Conservation (phyloP, 2,329 filamentous ascomycete species). For the Diaporthe citriasiana region DNA sequence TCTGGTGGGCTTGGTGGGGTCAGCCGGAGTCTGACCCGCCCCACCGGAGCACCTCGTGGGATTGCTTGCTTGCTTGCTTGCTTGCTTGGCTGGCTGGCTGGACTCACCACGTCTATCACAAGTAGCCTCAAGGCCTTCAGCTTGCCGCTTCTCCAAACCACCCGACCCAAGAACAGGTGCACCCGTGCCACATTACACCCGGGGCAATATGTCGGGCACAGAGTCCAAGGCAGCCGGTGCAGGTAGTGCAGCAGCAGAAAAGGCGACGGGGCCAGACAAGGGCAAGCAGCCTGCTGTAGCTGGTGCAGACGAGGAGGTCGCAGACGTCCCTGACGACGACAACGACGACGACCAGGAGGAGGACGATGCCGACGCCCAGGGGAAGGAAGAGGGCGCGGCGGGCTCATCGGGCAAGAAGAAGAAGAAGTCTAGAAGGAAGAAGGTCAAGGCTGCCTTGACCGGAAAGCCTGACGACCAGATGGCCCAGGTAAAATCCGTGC, state of each 20-base stretch:
- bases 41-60: slow-evolving; percentile 4
- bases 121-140: background rate
- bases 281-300: slow-evolving; percentile 61
- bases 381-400: slow-evolving; percentile 44
- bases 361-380: slow-evolving; percentile 48
- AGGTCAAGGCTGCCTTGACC: slow-evolving; percentile 64
- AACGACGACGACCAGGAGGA: slow-evolving; percentile 55
- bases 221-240: slow-evolving; percentile 74
- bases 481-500: slow-evolving; percentile 63
- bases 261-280: slow-evolving; percentile 55
- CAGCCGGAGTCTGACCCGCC: background rate
- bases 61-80: background rate
- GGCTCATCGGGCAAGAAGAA: slow-evolving; percentile 69
- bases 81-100: background rate
- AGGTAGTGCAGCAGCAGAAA: slow-evolving; percentile 61
- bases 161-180: background rate
- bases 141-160: background rate
- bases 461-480: slow-evolving; percentile 55
- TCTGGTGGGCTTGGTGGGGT: slow-evolving; percentile 32
- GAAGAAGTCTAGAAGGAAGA: slow-evolving; percentile 76
- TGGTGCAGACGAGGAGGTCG: slow-evolving; percentile 62
- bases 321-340: slow-evolving; percentile 55
- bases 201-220: slow-evolving; percentile 62
- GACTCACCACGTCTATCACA: background rate
- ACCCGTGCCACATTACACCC: background rate